These are phyloP conservation scores for Trichophyton schoenleinii DNA, from an alignment of 2,329 filamentous ascomycete genomes.

Conservation along the genomic window DNA sequence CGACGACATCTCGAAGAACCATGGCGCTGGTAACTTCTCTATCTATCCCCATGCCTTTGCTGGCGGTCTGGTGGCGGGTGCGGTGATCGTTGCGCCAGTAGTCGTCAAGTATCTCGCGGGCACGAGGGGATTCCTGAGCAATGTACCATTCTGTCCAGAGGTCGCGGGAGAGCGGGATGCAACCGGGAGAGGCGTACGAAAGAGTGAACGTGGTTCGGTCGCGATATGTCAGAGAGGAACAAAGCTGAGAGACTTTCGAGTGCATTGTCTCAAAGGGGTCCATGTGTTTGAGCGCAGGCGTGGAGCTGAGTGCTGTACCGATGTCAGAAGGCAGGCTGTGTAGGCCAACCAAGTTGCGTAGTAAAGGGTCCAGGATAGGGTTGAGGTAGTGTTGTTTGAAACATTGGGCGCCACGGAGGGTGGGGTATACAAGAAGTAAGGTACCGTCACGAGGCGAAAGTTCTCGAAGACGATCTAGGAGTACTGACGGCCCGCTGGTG, in stretches of 20 bases:
- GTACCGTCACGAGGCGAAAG: constrained; percentile 45
- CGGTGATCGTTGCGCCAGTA: constrained; percentile 31
- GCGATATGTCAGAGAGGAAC: constrained; percentile 21
- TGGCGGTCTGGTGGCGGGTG: constrained; percentile 18
- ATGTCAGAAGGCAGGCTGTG: constrained; percentile 48
- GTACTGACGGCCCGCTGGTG: constrained; percentile 41
- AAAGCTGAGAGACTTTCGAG: constrained; percentile 29
- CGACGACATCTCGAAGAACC: constrained; percentile 47
- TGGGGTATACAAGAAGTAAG: constrained; percentile 53
- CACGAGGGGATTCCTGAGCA: constrained; percentile 49
- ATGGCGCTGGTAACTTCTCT: constrained; percentile 39
- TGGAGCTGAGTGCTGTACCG: constrained; percentile 41
- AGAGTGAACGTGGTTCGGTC: constrained; percentile 30
- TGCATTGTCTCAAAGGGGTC: constrained; percentile 43
- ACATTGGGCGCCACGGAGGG: constrained; percentile 42
- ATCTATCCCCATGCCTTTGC: constrained; percentile 16
- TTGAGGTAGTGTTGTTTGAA: constrained; percentile 49
- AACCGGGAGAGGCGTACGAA: constrained; percentile 40
- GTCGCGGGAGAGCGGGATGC: constrained; percentile 39
- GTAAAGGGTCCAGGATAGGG: constrained; percentile 48
- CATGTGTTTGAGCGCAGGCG: constrained; percentile 42
- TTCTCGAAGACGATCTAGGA: constrained; percentile 50
- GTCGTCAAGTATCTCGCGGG: constrained; percentile 38
- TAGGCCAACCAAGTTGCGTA: constrained; percentile 47
- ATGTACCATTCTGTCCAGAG: constrained; percentile 54